phyloP scores from a whole-genome alignment of 257 asterid species.

The Solanum phureja region DNA sequence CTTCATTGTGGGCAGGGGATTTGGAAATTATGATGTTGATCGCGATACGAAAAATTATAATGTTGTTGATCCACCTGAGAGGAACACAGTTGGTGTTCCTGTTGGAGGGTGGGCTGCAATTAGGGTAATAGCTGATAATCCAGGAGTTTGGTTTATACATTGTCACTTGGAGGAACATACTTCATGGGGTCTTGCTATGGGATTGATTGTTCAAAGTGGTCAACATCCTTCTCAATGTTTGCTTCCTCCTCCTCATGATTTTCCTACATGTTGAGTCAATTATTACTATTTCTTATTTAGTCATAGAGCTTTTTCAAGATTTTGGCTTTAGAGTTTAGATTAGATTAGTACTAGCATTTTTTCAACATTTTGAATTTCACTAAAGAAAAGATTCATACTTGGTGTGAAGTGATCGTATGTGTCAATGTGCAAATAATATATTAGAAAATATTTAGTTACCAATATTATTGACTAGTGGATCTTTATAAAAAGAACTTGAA shows the following conservation, averaged over 20 bases:
- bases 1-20: slow-evolving; percentile 64
- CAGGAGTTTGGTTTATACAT: slow-evolving; percentile 82
- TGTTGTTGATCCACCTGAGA: slow-evolving; percentile 68
- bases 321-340: background rate
- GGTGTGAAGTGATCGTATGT: too few relatives aligned
- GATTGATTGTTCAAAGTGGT: slow-evolving; percentile 48
- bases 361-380: too few relatives aligned
- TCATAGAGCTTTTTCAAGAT: background rate
- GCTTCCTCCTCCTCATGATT: slow-evolving; percentile 67
- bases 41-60: slow-evolving; percentile 38
- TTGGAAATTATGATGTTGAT: slow-evolving; percentile 45
- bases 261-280: slow-evolving; percentile 45
- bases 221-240: slow-evolving; percentile 28
- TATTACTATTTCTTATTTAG: background rate
- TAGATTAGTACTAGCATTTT: background rate
- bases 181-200: slow-evolving; percentile 77
- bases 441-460: background rate
- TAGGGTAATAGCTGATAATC: slow-evolving; percentile 52
- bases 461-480: background rate
- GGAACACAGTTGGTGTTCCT: slow-evolving; percentile 88
- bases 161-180: slow-evolving; percentile 83
- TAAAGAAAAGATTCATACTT: too few relatives aligned
- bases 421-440: too few relatives aligned
- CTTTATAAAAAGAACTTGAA: too few relatives aligned
- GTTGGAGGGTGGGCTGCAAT: slow-evolving; percentile 84